Evolutionary conservation across 2,329 filamentous ascomycete species (phyloP).

Genomic region (Beauveria sp.): DNA sequence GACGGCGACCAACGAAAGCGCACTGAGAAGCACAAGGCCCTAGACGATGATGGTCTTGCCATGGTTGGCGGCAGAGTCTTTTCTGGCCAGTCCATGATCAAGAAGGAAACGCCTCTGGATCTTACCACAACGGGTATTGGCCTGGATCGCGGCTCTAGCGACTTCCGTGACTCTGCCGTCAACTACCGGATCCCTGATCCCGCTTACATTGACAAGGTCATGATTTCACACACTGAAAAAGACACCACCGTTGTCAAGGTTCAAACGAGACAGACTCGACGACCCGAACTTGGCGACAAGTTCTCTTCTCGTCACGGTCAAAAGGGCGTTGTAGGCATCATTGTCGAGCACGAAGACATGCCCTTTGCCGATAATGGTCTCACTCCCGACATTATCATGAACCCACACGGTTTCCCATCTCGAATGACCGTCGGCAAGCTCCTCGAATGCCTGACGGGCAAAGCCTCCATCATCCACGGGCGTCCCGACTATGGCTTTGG

Average conservation of each 20-base stretch:
- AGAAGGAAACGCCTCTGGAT: slow-evolving; percentile 80
- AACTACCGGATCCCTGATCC: slow-evolving; percentile 79
- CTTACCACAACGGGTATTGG: slow-evolving; percentile 66
- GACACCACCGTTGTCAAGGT: slow-evolving; percentile 87
- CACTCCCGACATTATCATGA: slow-evolving; percentile 99
- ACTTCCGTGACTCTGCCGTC: slow-evolving; percentile 60
- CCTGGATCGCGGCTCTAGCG: slow-evolving; percentile 53
- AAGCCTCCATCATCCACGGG: slow-evolving; percentile 81
- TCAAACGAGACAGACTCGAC: slow-evolving; percentile 88
- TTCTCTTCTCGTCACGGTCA: slow-evolving; percentile 98
- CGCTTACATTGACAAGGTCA: slow-evolving; percentile 91
- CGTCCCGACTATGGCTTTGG: slow-evolving; percentile 77
- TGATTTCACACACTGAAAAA: slow-evolving; percentile 82
- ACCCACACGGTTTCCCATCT: slow-evolving; percentile 98
- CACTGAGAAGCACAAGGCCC: slow-evolving; percentile 60
- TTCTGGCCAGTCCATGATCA: slow-evolving; percentile 77
- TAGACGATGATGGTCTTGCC: slow-evolving; percentile 83
- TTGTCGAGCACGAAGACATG: slow-evolving; percentile 94
- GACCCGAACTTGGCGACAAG: slow-evolving; percentile 94
- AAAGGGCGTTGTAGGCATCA: slow-evolving; percentile 95
- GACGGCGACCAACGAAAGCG: slow-evolving; percentile 55
- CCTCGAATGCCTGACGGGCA: slow-evolving; percentile 88
- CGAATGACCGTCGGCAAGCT: slow-evolving; percentile 99
- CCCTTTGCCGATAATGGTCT: slow-evolving; percentile 88
- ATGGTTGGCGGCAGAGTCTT: slow-evolving; percentile 76